These are phyloP conservation scores for Ogataea polymorpha DNA, from an alignment of 805 yeast species.

Conservation along the genomic window DNA sequence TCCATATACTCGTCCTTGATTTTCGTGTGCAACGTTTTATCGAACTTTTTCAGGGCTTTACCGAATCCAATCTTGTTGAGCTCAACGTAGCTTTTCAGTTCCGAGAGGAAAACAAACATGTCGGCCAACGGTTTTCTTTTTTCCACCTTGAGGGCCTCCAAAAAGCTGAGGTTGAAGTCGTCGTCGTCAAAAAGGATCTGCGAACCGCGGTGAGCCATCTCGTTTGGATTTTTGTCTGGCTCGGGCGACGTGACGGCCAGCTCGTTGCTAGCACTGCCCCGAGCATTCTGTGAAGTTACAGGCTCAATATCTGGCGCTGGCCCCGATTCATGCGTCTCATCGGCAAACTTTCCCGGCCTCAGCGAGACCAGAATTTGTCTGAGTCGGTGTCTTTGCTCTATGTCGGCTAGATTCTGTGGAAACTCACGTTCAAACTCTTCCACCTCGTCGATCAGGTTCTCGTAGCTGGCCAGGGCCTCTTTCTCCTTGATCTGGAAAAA, in stretches of 20 bases:
- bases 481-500: slow-evolving; percentile 70
- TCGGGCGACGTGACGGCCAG: slow-evolving; percentile 6
- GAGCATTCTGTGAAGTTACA: slow-evolving; percentile 21
- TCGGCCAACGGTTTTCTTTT: slow-evolving; percentile 64
- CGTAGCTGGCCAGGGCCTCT: slow-evolving; percentile 50
- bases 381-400: slow-evolving; percentile 15
- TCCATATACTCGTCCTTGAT: slow-evolving; percentile 58
- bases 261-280: slow-evolving; percentile 14
- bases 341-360: slow-evolving; percentile 11
- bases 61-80: slow-evolving; percentile 85
- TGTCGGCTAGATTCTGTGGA: slow-evolving; percentile 20
- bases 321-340: background rate
- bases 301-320: background rate
- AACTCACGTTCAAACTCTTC: slow-evolving; percentile 52
- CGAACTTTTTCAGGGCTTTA: slow-evolving; percentile 88
- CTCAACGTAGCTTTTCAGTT: slow-evolving; percentile 78
- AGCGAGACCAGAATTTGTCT: slow-evolving; percentile 14
- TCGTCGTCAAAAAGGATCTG: slow-evolving; percentile 36
- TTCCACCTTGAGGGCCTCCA: slow-evolving; percentile 56
- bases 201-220: slow-evolving; percentile 25
- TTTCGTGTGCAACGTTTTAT: slow-evolving; percentile 68
- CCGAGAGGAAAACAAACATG: slow-evolving; percentile 72
- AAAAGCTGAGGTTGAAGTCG: slow-evolving; percentile 35
- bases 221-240: slow-evolving; percentile 17
- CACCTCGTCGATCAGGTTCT: slow-evolving; percentile 57